Conservation (phyloP, 2,329 filamentous ascomycete genomes). For the Diaporthe citrichinensis region DNA sequence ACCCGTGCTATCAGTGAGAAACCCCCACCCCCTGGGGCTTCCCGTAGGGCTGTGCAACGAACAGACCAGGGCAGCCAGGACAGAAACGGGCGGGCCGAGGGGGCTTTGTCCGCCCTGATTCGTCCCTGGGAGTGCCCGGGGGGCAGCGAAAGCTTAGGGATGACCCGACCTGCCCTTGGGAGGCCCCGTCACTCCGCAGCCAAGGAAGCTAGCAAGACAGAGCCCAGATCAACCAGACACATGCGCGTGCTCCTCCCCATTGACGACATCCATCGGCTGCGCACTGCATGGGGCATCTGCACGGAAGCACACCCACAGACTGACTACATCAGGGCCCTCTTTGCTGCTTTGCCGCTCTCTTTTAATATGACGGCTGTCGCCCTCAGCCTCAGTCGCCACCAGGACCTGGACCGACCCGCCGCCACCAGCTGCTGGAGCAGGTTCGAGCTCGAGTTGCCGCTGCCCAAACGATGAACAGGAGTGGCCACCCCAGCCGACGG, state of each 20-base stretch:
- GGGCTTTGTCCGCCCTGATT: constrained; percentile 3
- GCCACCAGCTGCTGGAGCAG: constrained; percentile 30
- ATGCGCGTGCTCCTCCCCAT: constrained; percentile 13
- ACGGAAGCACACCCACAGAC: neutral
- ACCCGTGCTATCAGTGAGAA: constrained; percentile 15
- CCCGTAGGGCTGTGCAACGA: constrained; percentile 34
- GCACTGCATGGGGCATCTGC: constrained; percentile 26
- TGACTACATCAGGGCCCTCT: constrained; percentile 24
- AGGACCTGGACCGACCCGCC: constrained; percentile 37
- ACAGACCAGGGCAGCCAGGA: constrained; percentile 17
- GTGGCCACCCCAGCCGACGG: constrained; percentile 34
- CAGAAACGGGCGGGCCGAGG: constrained; percentile 34
- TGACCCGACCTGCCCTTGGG: constrained; percentile 16
- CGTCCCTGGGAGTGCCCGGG: neutral
- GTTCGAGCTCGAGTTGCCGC: constrained; percentile 33
- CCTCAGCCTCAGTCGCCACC: constrained; percentile 37
- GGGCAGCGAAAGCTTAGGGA: constrained; percentile 26
- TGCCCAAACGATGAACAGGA: constrained; percentile 42
- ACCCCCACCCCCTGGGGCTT: constrained; percentile 24
- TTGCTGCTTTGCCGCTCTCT: constrained; percentile 22
- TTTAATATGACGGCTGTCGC: constrained; percentile 42
- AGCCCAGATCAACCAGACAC: constrained; percentile 22
- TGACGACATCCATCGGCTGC: constrained; percentile 35
- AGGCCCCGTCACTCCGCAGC: constrained; percentile 33
- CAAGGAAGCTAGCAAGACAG: neutral